phyloP scores from a whole-genome alignment of 306 rosid species.

The Cicer judaicum region DNA sequence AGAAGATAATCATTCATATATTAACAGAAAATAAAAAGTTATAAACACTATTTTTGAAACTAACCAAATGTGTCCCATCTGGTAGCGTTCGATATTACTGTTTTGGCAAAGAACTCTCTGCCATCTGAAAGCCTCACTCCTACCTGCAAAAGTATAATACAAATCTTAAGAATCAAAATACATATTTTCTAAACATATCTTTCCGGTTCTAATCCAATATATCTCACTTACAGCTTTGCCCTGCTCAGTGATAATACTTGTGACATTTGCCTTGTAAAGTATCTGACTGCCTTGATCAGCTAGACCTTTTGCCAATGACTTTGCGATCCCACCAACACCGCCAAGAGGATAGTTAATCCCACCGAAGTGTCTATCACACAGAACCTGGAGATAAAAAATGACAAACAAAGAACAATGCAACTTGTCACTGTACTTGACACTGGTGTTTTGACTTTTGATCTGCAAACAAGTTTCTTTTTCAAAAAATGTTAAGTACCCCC shows the following conservation, averaged over 20 bases:
- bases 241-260: constrained; percentile 63
- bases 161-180: constrained; percentile 38
- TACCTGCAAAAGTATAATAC: constrained; percentile 57
- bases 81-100: constrained; percentile 93
- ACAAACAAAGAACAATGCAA: constrained; percentile 36
- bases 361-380: constrained; percentile 94
- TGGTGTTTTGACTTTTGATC: constrained; percentile 22
- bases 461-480: constrained; percentile 21
- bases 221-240: constrained; percentile 82
- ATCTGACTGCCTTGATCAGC: constrained; percentile 79
- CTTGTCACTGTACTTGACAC: constrained; percentile 12
- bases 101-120: constrained; percentile 81
- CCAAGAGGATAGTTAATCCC: constrained; percentile 96
- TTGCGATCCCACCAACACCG: constrained; percentile 93
- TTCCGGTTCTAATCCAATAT: constrained; percentile 25
- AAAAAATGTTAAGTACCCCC: background rate
- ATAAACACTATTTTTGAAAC: constrained; percentile 43
- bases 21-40: background rate
- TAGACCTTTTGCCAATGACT: constrained; percentile 88
- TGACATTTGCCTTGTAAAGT: constrained; percentile 90
- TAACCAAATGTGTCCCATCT: constrained; percentile 99
- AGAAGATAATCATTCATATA: constrained; percentile 35
- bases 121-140: constrained; percentile 90
- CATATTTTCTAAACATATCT: constrained; percentile 38
- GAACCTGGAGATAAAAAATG: constrained; percentile 58